Evolutionary conservation across 192 early-diverging fungal genomes (phyloP).

Genomic region (Coemansia sp.): DNA sequence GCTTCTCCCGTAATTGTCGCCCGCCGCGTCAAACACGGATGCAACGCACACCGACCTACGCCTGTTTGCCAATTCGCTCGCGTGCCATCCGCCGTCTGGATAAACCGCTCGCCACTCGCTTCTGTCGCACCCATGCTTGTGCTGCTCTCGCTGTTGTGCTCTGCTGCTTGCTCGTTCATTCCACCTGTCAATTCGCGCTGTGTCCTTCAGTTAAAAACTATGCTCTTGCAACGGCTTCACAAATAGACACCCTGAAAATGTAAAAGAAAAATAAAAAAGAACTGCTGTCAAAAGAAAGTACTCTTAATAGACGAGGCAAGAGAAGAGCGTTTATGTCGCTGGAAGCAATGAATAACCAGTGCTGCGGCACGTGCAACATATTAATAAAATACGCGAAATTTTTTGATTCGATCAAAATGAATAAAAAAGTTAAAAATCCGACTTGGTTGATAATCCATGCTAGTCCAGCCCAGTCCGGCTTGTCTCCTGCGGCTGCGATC

Average conservation of each 20-base stretch:
- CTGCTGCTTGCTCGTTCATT: background rate
- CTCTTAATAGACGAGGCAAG: too few relatives aligned
- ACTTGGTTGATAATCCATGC: too few relatives aligned
- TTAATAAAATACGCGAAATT: too few relatives aligned
- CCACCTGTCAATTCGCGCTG: background rate
- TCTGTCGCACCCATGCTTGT: slow-evolving; percentile 23
- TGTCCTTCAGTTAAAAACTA: too few relatives aligned
- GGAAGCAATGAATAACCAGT: too few relatives aligned
- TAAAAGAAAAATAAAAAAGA: background rate
- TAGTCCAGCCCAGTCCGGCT: too few relatives aligned
- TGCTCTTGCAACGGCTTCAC: background rate
- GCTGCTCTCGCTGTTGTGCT: slow-evolving; percentile 2
- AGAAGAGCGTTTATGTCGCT: too few relatives aligned
- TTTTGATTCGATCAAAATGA: too few relatives aligned
- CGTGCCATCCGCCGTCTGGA: slow-evolving; percentile 38
- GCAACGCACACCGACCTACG: slow-evolving; percentile 41
- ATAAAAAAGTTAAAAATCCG: background rate
- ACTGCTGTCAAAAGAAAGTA: background rate
- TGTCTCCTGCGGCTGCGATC: slow-evolving; percentile 10
- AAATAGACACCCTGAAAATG: background rate
- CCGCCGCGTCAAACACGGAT: slow-evolving; percentile 45
- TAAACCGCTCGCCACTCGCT: slow-evolving; percentile 38
- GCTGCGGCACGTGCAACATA: too few relatives aligned
- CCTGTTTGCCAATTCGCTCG: slow-evolving; percentile 32
- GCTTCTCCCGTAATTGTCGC: slow-evolving; percentile 10